Evolutionary conservation across 495 filamentous ascomycete genomes (phyloP), one percentile per base, ranked within the genome.

Genomic region (Astrocystis sublimbata): DNA sequence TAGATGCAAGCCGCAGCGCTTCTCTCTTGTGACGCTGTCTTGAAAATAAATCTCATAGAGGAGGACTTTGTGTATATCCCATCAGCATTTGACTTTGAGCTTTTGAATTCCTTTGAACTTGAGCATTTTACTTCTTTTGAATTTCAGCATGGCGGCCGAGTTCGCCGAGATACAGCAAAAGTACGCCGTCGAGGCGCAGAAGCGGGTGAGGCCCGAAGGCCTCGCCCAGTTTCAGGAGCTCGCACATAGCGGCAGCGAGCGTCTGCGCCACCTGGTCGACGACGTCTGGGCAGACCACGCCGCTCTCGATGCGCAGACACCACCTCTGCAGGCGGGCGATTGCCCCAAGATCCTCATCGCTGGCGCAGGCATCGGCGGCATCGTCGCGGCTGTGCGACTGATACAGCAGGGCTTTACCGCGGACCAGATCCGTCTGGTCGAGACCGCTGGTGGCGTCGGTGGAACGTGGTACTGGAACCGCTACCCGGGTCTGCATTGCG

Each of bases 381-480:
- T 85, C 13, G 58, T 80, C 3, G 73, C 69, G 30, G 83, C 83
- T 0, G 78, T 81, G 2, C 77, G 79, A 5, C 72, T 86, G 45
- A 71, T 84, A 43, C 58, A 86, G 49, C 69, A 76, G 5, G 83
- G 83, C 0, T 65, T 82, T 23, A 69, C 68, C 0, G 66, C 62
- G 3, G 68, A 80, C 1, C 80, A 86, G 21, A 76, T 88, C n/a
- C 71, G 73, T 1, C 66, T 83, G 28, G 64, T 84, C 38, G 82
- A 85, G 31, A 67, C 65, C 0, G 79, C 76, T 12, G 81, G 81
- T 35, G 80, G 78, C 8, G 78, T 81, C 24, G 82, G 82, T 8
- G 82, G 82, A 1, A 84, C 79, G 0, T 85, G 82, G 82, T 85
- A 78, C 56, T 85, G 80, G 81, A 84, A 85, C 60, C 72, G 81